phyloP scores from a whole-genome alignment of 2,329 filamentous ascomycete genomes.

The Sclerotinia spermophila region DNA sequence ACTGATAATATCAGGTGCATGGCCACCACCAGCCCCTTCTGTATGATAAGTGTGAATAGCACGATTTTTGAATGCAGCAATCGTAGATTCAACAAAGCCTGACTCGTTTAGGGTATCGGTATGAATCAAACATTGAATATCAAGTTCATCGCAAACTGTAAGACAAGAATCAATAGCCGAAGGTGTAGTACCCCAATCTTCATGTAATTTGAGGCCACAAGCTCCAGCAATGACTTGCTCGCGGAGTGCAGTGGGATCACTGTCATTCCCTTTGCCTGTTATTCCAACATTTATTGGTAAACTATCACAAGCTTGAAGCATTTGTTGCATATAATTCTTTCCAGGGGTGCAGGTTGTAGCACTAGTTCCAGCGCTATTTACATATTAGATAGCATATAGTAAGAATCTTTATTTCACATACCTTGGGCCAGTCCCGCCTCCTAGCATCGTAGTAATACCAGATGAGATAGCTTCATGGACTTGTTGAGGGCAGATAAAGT shows the following conservation, averaged over 20 bases:
- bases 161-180: conserved; percentile 88
- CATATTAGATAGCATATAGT: conserved; percentile 18
- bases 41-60: conserved; percentile 97
- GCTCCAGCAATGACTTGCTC: conserved; percentile 82
- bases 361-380: conserved; percentile 70
- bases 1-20: conserved; percentile 92
- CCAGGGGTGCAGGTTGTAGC: conserved; percentile 93
- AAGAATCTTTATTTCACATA: conserved; percentile 33
- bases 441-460: conserved; percentile 86
- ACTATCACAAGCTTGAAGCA: conserved; percentile 81
- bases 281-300: conserved; percentile 86
- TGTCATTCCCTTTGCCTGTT: conserved; percentile 92
- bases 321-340: conserved; percentile 75
- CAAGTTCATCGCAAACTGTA: conserved; percentile 80
- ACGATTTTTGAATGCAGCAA: conserved; percentile 78
- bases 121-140: conserved; percentile 91
- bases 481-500: conserved; percentile 95
- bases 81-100: conserved; percentile 91
- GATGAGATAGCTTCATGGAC: conserved; percentile 76
- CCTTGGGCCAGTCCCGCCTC: conserved; percentile 89
- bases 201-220: conserved; percentile 88
- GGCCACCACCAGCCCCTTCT: conserved; percentile 89
- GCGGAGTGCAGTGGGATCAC: conserved; percentile 62
- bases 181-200: conserved; percentile 93
- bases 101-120: conserved; percentile 96